Evolutionary conservation across 2,329 filamentous ascomycete species (phyloP), one percentile per base, ranked within the genome.

Genomic region (Apiospora marii): DNA sequence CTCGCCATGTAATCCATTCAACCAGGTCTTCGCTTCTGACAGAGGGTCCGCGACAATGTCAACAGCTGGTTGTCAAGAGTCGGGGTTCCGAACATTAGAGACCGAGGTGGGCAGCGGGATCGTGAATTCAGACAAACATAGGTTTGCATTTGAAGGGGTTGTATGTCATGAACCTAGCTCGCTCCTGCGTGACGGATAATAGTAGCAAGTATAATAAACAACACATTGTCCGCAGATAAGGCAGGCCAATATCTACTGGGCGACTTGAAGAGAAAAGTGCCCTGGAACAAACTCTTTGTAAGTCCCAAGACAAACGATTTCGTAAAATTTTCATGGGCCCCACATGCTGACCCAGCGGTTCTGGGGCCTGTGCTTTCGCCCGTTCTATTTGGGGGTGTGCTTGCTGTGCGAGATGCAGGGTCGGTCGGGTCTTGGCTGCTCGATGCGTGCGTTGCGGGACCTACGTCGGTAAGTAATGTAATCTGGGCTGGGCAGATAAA

Each of bases 221-320:
- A 61, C 3, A 34, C 10, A 3, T 37, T 41, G n/a, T 14, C 58
- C 34, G 34, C 58, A 64, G 58, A 64, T 64, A 64, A 64, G 58
- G 13, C 22, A 41, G 58, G 41, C n/a, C 58, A 14, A 64, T n/a
- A n/a, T 41, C 34, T 37, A 24, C 8, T n/a, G 22, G 7, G 30
- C 34, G 30, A n/a, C 34, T 64, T 1, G 37, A 41, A 41, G 27
- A 30, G 30, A n/a, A 16, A 24, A n/a, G 58, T 41, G 19, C 34
- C 58, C 10, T 64, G 58, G 58, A 41, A 77, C 76, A 80, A 81
- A 81, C 76, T 75, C 73, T 77, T 79, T 79, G 73, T 71, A 74
- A 75, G 74, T 72, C 71, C 70, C 48, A 70, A 70, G 77, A 79
- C 77, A 80, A 80, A 79, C 77, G 76, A 80, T 80, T 80, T 78